Conservation (phyloP, 2,329 filamentous ascomycete genomes). For the Trichophyton verrucosum region DNA sequence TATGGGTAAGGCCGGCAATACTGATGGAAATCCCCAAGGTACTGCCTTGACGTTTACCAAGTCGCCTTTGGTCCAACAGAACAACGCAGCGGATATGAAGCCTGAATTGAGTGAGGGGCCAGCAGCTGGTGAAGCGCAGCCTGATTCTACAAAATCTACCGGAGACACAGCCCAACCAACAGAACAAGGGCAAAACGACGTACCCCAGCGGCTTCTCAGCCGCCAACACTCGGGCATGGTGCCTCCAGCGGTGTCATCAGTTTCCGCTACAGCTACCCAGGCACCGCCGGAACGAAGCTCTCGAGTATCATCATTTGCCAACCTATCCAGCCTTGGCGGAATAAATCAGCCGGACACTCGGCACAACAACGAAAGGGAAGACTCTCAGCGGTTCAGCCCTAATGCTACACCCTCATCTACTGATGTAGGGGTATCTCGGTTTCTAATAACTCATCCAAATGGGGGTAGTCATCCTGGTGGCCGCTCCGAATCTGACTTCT, state of each 20-base stretch:
- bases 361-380: constrained; percentile 16
- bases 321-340: constrained; percentile 23
- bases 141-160: background rate
- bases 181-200: constrained; percentile 24
- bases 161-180: constrained; percentile 4
- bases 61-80: constrained; percentile 13
- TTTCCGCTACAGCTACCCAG: constrained; percentile 34
- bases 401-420: constrained; percentile 36
- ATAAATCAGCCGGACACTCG: constrained; percentile 20
- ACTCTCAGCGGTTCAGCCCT: constrained; percentile 13
- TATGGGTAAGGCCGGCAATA: constrained; percentile 14
- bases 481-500: constrained; percentile 32
- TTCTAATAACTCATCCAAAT: constrained; percentile 28
- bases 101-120: background rate
- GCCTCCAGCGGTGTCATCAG: constrained; percentile 37
- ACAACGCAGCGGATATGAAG: constrained; percentile 6
- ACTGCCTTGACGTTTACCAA: constrained; percentile 7
- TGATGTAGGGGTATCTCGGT: constrained; percentile 36
- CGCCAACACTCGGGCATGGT: constrained; percentile 33
- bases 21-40: constrained; percentile 6
- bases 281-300: constrained; percentile 24
- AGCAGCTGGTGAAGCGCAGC: background rate
- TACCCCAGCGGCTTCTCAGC: constrained; percentile 27
- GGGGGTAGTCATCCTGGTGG: constrained; percentile 21
- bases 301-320: constrained; percentile 27